These are phyloP conservation scores for Hevea brasiliensis DNA, from an alignment of 345 rosid species.

Conservation along the genomic window DNA sequence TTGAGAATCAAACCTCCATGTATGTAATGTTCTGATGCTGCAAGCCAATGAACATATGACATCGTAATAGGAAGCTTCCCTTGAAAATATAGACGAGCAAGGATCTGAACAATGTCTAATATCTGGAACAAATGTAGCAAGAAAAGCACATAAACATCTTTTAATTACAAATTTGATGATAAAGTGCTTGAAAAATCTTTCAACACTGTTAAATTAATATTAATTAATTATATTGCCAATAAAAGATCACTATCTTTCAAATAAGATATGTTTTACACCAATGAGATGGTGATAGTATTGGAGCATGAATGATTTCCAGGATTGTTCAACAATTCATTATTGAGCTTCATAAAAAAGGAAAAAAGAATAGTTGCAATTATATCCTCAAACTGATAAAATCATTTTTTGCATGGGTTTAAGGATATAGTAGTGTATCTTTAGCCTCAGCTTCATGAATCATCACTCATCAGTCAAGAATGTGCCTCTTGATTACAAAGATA, in stretches of 20 bases:
- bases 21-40: conserved; percentile 61
- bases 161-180: background rate
- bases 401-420: background rate
- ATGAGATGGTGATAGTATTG: background rate
- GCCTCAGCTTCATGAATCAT: background rate
- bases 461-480: background rate
- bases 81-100: conserved; percentile 72
- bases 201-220: background rate
- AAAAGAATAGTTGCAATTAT: background rate
- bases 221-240: background rate
- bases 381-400: background rate
- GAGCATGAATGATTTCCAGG: background rate
- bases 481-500: background rate
- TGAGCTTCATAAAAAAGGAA: background rate
- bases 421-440: background rate
- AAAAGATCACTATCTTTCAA: background rate
- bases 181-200: background rate
- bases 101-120: conserved; percentile 57
- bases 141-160: conserved; percentile 1
- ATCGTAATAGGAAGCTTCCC: conserved; percentile 79
- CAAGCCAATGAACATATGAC: conserved; percentile 78
- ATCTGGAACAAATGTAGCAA: conserved; percentile 44
- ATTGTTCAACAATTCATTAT: background rate
- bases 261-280: background rate
- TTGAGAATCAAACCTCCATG: conserved; percentile 59